Evolutionary conservation across 1,284 basidiomycete species (phyloP), one percentile per base, ranked within the genome.

Genomic region (Pholiota adiposa): DNA sequence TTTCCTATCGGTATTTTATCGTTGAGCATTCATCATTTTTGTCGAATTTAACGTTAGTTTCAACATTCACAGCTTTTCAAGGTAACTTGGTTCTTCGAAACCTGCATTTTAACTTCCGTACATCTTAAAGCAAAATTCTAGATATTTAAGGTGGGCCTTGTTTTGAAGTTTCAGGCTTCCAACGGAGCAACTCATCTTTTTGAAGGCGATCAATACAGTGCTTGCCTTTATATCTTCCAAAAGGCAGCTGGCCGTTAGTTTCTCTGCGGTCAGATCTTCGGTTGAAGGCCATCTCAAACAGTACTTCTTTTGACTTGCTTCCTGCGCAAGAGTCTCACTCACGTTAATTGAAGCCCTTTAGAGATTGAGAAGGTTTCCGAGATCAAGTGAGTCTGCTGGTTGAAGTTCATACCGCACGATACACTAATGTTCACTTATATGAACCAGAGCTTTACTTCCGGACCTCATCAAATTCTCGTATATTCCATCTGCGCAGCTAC

Each of bases 121-220:
- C 38, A 40, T n/a, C 71, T 31, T 34, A n/a, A 29, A 16, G 18
- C 14, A 23, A 33, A 21, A 70, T 71, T 41, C 23, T 52, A 69
- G 73, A 66, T 65, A 36, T 70, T 71, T 51, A 68, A 71, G 59
- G 65, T 65, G n/a, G 31, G 44, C 49, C 18, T 43, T 5, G 27
- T 12, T 29, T 53, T 27, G 27, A 19, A 25, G 9, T 23, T 18
- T 23, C 21, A 16, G 8, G 12, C 16, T 21, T n/a, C 9, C 44
- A 21, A 25, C 29, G 11, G 4, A 27, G 14, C n/a, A 8, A 21
- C 33, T 25, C 38, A 12, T n/a, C 50, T 14, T n/a, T 16, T 34
- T 44, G n/a, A 61, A 95, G 90, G 93, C 94, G 16, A 77, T 97
- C 60, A 96, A 96, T 67, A 95, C 94, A 4, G 93, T 97, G 2